Evolutionary conservation across 2,329 filamentous ascomycete species (phyloP).

Genomic region (Venturia nashicola): DNA sequence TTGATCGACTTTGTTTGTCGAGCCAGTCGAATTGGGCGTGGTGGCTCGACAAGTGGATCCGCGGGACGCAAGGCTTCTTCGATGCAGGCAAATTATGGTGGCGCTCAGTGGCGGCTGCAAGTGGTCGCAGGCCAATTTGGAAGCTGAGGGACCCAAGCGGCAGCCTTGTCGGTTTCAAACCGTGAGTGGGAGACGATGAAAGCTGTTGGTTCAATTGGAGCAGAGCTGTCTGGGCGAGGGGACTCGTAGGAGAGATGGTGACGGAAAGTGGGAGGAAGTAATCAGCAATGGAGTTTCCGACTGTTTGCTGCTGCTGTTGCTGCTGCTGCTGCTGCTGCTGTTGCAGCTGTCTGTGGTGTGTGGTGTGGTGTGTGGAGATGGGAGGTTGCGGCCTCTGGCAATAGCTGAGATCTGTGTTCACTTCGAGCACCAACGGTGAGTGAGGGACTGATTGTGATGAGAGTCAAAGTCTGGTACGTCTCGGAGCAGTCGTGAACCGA

Average conservation of each 20-base stretch:
- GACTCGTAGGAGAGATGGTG: not conserved
- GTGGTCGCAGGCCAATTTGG: not conserved
- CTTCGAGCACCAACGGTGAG: not conserved
- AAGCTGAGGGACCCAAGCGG: not conserved
- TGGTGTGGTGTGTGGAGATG: not conserved
- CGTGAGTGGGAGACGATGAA: not conserved
- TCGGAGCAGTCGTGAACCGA: too few species aligned
- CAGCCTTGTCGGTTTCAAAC: not conserved
- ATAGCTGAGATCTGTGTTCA: not conserved
- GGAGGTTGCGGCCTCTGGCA: not conserved
- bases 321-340: not conserved
- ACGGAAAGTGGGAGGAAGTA: not conserved
- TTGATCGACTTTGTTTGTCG: not conserved
- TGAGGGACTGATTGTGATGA: not conserved
- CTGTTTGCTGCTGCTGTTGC: not conserved
- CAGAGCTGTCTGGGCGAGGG: not conserved
- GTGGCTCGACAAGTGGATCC: not conserved
- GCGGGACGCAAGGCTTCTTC: constrained; percentile 2
- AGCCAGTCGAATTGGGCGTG: not conserved
- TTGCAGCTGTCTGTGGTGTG: not conserved
- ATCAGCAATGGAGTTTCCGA: not conserved
- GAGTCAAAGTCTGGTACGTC: not conserved
- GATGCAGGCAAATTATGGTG: not conserved
- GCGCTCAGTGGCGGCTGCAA: constrained; percentile 5
- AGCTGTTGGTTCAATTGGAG: not conserved